phyloP scores from a whole-genome alignment of 345 rosid species.

The Eutrema yunnanense region DNA sequence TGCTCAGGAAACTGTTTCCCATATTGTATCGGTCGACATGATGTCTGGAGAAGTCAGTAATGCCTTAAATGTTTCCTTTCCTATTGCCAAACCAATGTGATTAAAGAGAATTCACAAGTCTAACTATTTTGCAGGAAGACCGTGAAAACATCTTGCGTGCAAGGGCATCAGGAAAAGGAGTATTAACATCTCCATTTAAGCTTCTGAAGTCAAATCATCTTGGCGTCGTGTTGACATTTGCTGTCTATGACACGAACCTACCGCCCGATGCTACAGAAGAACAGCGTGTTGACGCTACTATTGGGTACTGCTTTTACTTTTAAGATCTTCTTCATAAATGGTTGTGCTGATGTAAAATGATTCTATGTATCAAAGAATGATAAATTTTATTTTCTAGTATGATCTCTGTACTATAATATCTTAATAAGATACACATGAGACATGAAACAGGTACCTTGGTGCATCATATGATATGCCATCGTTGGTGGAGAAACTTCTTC shows the following conservation, averaged over 20 bases:
- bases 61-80: background rate
- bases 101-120: background rate
- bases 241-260: slow-evolving; percentile 64
- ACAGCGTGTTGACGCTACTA: slow-evolving; percentile 64
- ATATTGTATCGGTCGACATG: slow-evolving; percentile 94
- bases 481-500: slow-evolving; percentile 89
- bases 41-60: slow-evolving; percentile 88
- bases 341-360: background rate
- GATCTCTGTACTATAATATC: background rate
- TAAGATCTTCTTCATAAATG: background rate
- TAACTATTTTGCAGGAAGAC: slow-evolving; percentile 57
- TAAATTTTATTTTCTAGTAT: background rate
- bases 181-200: slow-evolving; percentile 91
- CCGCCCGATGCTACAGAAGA: slow-evolving; percentile 67
- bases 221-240: slow-evolving; percentile 92
- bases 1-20: slow-evolving; percentile 94
- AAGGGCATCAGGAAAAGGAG: slow-evolving; percentile 93
- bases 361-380: background rate
- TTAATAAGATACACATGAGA: background rate
- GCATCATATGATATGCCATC: slow-evolving; percentile 98
- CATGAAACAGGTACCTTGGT: slow-evolving; percentile 62
- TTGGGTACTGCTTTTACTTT: slow-evolving; percentile 50
- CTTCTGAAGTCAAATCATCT: slow-evolving; percentile 86
- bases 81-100: background rate
- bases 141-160: slow-evolving; percentile 90